A percentile compares a stretch with the other conserved stretches of the same genome.
phyloP scores from a whole-genome alignment of 805 yeast genomes.

The Maudiozyma pseudohumilis region DNA sequence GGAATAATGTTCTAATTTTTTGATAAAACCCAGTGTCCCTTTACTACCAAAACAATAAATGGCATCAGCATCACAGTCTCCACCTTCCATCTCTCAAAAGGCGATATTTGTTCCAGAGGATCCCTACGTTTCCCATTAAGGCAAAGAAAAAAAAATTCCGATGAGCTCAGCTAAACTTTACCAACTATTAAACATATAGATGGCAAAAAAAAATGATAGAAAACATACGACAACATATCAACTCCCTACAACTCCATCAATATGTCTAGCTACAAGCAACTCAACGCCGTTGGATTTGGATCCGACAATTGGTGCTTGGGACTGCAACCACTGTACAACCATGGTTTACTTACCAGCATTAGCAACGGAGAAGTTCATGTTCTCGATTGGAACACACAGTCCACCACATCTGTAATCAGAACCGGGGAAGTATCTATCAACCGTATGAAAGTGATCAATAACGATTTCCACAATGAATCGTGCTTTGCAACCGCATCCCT shows the following conservation, averaged over 20 bases:
- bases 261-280: conserved; percentile 7
- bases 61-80: too few species aligned
- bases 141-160: too few species aligned
- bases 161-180: too few species aligned
- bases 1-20: background rate
- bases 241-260: too few species aligned
- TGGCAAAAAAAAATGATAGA: too few species aligned
- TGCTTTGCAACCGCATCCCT: conserved; percentile 22
- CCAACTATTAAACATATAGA: too few species aligned
- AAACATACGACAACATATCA: too few species aligned
- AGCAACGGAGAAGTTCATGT: conserved; percentile 26
- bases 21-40: too few species aligned
- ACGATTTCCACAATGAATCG: conserved; percentile 12
- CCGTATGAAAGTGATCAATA: conserved; percentile 17
- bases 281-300: conserved; percentile 16
- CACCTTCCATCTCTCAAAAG: too few species aligned
- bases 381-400: conserved; percentile 20
- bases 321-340: conserved; percentile 20
- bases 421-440: conserved; percentile 19
- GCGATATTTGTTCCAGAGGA: too few species aligned
- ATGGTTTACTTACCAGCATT: conserved; percentile 21
- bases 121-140: too few species aligned
- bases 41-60: too few species aligned
- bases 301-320: conserved; percentile 25
- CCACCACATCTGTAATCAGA: conserved; percentile 7